phyloP scores from a whole-genome alignment of 768 basidiomycete species.

The Macrolepiota albuminosa region DNA sequence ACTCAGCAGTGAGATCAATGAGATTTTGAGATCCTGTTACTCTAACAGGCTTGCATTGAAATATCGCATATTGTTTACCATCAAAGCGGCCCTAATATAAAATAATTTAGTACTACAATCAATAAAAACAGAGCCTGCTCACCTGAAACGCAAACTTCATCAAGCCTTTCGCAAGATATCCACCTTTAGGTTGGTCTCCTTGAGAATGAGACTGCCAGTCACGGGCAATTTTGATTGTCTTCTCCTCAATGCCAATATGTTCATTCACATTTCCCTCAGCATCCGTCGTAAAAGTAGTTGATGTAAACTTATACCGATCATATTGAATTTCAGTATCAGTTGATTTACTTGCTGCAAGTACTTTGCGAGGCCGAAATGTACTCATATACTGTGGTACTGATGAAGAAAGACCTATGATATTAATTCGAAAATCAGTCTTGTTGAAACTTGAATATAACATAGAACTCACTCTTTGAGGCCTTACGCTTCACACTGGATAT shows the following conservation, averaged over 20 bases:
- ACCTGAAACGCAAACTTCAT: slow-evolving; percentile 11
- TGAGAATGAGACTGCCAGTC: slow-evolving; percentile 8
- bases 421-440: too few relatives aligned
- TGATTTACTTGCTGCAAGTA: background rate
- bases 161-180: background rate
- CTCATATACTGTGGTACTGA: background rate
- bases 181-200: background rate
- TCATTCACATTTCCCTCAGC: background rate
- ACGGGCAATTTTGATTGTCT: slow-evolving; percentile 7
- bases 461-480: background rate
- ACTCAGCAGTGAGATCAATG: background rate
- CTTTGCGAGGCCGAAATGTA: background rate
- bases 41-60: background rate
- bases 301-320: background rate
- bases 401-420: background rate
- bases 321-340: background rate
- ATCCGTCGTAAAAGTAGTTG: background rate
- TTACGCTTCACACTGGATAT: background rate
- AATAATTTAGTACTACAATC: too few relatives aligned
- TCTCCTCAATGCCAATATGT: slow-evolving; percentile 3
- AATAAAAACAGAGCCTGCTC: background rate
- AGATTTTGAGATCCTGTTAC: background rate
- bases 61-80: background rate
- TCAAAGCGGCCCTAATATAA: background rate
- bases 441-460: too few relatives aligned